phyloP scores from a whole-genome alignment of 163 green algal species.

The Chlamydomonas reinhardtii region DNA sequence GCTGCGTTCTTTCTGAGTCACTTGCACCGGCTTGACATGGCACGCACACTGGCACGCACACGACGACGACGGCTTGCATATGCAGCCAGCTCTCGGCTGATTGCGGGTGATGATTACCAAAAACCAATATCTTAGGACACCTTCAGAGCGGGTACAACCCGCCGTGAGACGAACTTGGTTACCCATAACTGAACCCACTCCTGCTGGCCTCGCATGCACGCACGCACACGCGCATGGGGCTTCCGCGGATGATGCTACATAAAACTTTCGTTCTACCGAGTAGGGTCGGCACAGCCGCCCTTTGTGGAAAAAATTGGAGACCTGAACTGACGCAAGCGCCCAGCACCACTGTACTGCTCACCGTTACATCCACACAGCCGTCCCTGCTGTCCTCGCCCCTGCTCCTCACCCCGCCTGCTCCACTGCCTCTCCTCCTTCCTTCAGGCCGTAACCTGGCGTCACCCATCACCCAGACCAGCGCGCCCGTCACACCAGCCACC shows the following conservation, averaged over 20 bases:
- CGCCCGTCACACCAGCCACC: too few species aligned
- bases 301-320: constrained; percentile 80
- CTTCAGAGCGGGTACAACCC: constrained; percentile 61
- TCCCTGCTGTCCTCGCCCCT: not conserved
- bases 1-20: constrained; percentile 87
- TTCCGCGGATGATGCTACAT: constrained; percentile 46
- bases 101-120: constrained; percentile 54
- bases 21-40: too few species aligned
- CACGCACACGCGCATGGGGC: too few species aligned
- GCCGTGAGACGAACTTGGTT: constrained; percentile 59
- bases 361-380: too few species aligned
- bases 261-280: constrained; percentile 86
- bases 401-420: not conserved
- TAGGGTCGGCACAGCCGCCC: constrained; percentile 46
- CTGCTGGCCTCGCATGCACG: not conserved
- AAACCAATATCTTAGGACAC: constrained; percentile 80
- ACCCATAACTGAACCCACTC: constrained; percentile 1
- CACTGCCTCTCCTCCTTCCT: not conserved
- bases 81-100: not conserved
- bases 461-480: too few species aligned
- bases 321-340: constrained; percentile 70
- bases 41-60: not conserved
- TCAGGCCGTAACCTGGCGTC: too few species aligned
- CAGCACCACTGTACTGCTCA: not conserved
- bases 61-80: not conserved